Conservation (phyloP, 805 yeast genomes). For the Hanseniaspora singularis region DNA sequence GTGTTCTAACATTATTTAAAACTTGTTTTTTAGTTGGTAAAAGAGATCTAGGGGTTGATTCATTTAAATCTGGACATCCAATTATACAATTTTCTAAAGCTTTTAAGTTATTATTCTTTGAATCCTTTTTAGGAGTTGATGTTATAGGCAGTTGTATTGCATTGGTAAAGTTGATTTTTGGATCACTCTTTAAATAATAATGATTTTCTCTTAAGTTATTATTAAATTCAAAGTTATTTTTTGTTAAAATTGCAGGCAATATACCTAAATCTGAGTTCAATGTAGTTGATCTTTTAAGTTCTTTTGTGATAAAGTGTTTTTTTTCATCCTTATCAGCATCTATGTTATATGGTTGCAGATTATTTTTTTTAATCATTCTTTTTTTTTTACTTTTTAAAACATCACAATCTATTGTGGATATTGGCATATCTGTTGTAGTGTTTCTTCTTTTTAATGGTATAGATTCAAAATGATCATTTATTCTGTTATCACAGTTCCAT, state of each 20-base stretch:
- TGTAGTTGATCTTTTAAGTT: background rate
- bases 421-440: background rate
- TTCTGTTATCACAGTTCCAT: background rate
- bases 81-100: too few relatives aligned
- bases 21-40: too few relatives aligned
- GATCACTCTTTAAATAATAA: background rate
- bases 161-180: background rate
- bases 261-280: slow-evolving; percentile 11
- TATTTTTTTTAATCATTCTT: background rate
- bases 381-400: background rate
- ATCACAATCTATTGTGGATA: background rate
- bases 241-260: slow-evolving; percentile 7
- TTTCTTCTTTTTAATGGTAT: background rate
- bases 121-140: slow-evolving; percentile 8
- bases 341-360: too few relatives aligned
- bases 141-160: slow-evolving; percentile 2
- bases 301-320: background rate
- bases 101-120: background rate
- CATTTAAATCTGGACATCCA: too few relatives aligned
- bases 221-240: background rate
- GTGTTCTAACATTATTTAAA: too few relatives aligned
- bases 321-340: background rate
- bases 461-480: background rate
- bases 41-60: too few relatives aligned
- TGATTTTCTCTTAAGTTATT: background rate